Base-by-base conservation (phyloP, 2,329 filamentous ascomycete genomes). In the Epichloe brachyelytri region DNA sequence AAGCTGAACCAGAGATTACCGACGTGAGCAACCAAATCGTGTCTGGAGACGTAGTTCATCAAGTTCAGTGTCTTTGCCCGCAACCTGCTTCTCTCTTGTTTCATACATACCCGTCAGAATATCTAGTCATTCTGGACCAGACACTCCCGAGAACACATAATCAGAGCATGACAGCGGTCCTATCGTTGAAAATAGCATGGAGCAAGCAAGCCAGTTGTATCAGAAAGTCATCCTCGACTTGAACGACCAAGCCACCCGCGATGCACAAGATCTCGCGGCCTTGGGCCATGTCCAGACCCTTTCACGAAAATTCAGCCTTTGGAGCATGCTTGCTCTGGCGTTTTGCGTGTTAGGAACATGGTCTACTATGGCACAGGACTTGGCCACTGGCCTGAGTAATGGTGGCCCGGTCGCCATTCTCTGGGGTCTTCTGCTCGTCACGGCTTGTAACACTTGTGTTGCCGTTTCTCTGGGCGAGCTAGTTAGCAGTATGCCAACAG, bases 311-410 rank as follows among this genome's bases (percentile, higher is more conserved):
- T 80, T 80, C 59, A 69, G 68, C 59, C 61, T 72, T 6, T 73
- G 70, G 72, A 78, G 75, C 61, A 78, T 80, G 75, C 66, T 80
- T 11, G 72, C 75, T 19, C 68, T 80, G 19, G 73, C 77, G 30
- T 78, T 80, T 53, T 76, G 71, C 52, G 74, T 80, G 14, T 65
- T 80, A 33, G 77, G 77, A 52, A 80, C 77, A 4, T 80, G 76
- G 69, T 75, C 74, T 0, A 79, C 76, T 0, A 76, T 79, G 54
- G 77, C 77, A 0, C 75, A 79, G 58, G 63, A 62, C 43, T 54
- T 69, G 5, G 59, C 59, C 51, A 75, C 69, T 53, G 77, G 76
- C 5, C 66, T 80, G 37, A 71, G 67, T n/a, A 77, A 72, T 52
- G 76, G 77, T 41, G 77, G 76, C 0, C 71, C 77, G 0, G 65